A percentile compares a stretch with the other conserved stretches of the same genome.
Conservation (phyloP, 345 rosid species). For the Acer campestre region DNA sequence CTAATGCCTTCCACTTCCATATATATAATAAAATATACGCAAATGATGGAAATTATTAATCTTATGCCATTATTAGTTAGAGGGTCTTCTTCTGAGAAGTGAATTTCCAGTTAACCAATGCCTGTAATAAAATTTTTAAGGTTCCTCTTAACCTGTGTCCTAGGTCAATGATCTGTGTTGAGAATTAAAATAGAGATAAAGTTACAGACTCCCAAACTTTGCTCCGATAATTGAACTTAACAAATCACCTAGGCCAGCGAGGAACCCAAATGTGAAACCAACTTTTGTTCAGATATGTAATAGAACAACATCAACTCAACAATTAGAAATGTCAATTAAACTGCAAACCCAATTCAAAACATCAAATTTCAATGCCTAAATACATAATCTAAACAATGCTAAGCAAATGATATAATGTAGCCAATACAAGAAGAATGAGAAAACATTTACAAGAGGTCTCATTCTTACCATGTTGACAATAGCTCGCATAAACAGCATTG, state of each 20-base stretch:
- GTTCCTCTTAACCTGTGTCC: no score
- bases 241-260: background rate
- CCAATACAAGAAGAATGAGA: background rate
- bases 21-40: background rate
- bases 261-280: background rate
- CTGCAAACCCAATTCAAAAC: background rate
- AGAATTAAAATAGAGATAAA: no score
- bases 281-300: background rate
- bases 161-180: no score
- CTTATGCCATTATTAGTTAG: background rate
- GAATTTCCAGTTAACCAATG: background rate
- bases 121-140: background rate
- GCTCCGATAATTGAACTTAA: no score
- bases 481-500: conserved; percentile 82
- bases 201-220: no score
- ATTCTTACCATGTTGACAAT: conserved; percentile 86
- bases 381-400: background rate
- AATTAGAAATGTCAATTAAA: background rate
- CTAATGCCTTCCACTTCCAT: background rate
- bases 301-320: conserved; percentile 7
- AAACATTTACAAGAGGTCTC: background rate
- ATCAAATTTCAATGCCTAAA: conserved; percentile 1
- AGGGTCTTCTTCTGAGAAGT: background rate
- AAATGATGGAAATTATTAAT: background rate
- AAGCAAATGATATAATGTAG: background rate